Conservation (phyloP, 1,284 basidiomycete genomes). For the Ustilago shanxiensis region DNA sequence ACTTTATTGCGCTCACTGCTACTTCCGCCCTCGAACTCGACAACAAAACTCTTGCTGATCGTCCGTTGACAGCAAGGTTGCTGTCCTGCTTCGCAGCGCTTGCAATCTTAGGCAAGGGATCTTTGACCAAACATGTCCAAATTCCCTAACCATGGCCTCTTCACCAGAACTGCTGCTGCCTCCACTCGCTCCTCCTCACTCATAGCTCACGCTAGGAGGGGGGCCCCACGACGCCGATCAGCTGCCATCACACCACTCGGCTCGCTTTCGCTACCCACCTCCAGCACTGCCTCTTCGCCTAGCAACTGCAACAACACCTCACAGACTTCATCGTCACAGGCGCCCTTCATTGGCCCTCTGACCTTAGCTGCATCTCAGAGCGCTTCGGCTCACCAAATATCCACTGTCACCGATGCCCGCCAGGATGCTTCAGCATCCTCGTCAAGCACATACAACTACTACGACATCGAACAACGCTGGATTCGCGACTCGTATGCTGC, state of each 20-base stretch:
- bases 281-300: background rate
- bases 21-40: background rate
- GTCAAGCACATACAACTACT: background rate
- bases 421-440: background rate
- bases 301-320: background rate
- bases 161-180: conserved; percentile 49
- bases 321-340: conserved; percentile 13
- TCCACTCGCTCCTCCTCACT: conserved; percentile 37
- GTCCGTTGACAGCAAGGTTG: background rate
- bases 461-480: conserved; percentile 8
- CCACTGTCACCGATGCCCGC: background rate
- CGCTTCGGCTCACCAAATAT: conserved; percentile 1
- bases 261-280: background rate
- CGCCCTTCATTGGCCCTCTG: conserved; percentile 32
- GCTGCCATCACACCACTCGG: conserved; percentile 16
- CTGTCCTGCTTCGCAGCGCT: conserved; percentile 2
- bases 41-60: background rate
- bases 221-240: conserved; percentile 37
- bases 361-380: conserved; percentile 30
- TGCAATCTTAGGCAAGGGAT: background rate
- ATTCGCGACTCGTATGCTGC: conserved; percentile 6
- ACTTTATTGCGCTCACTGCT: background rate
- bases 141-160: conserved; percentile 52
- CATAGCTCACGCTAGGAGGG: conserved; percentile 32
- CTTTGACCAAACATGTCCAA: conserved; percentile 41